Conservation (phyloP, 805 yeast genomes). For the Tetrapisispora nanseiensis region DNA sequence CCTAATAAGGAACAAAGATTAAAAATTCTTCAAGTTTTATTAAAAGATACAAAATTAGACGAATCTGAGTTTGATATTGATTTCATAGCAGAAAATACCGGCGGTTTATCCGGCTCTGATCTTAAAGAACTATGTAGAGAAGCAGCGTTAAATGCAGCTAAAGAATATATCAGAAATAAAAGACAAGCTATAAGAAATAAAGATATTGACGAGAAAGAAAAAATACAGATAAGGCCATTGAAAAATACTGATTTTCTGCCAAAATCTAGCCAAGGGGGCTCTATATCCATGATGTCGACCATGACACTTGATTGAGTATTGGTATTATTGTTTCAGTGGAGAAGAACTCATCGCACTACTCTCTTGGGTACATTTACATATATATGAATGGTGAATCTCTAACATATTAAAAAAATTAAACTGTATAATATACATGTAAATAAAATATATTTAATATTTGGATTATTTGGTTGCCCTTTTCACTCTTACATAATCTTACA, state of each 20-base stretch:
- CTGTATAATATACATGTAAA: background rate
- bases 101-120: slow-evolving; percentile 84
- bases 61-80: slow-evolving; percentile 45
- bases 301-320: slow-evolving; percentile 14
- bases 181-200: slow-evolving; percentile 29
- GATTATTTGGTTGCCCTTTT: background rate
- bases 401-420: background rate
- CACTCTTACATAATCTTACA: background rate
- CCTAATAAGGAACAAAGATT: slow-evolving; percentile 62
- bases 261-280: slow-evolving; percentile 18
- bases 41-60: slow-evolving; percentile 57
- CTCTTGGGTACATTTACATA: too few species aligned
- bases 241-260: slow-evolving; percentile 52
- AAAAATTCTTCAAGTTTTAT: slow-evolving; percentile 58
- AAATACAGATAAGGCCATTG: slow-evolving; percentile 50
- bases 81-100: slow-evolving; percentile 50
- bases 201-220: slow-evolving; percentile 14
- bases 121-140: slow-evolving; percentile 84
- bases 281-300: slow-evolving; percentile 14
- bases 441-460: background rate
- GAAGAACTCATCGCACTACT: too few species aligned
- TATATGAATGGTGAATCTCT: background rate
- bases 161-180: slow-evolving; percentile 69
- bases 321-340: background rate
- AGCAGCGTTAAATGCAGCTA: slow-evolving; percentile 82